Conservation (phyloP, 2,329 filamentous ascomycete species). For the Monosporascus sp. region DNA sequence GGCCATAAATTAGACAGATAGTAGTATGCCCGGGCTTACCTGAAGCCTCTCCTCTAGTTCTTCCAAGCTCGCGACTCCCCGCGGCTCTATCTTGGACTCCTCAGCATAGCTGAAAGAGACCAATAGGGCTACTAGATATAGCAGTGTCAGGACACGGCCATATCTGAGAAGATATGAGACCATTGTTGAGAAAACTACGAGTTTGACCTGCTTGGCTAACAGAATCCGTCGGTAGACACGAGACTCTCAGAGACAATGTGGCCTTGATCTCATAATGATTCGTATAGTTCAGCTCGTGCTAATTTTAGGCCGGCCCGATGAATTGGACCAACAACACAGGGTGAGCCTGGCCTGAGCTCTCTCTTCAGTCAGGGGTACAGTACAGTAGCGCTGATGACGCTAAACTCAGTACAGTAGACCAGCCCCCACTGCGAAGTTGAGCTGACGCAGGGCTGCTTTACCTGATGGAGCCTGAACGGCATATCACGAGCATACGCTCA, state of each 20-base stretch:
- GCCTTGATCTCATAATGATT: neutral
- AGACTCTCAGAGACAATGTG: neutral
- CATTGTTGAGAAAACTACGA: neutral
- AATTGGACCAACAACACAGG: neutral
- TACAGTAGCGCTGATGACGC: too few relatives aligned
- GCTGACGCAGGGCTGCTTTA: too few relatives aligned
- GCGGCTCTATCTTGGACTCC: conserved; percentile 9
- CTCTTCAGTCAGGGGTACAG: too few relatives aligned
- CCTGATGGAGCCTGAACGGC: too few relatives aligned
- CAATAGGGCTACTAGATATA: neutral
- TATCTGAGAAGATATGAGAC: neutral
- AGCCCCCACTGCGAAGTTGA: too few relatives aligned
- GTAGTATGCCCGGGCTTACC: conserved; percentile 30
- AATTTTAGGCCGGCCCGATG: neutral
- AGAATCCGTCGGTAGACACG: neutral
- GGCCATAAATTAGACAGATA: neutral
- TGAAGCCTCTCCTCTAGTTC: conserved; percentile 73
- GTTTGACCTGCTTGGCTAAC: too few relatives aligned
- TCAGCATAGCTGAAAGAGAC: neutral
- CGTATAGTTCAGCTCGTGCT: neutral
- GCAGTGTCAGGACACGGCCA: neutral
- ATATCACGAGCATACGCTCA: too few relatives aligned
- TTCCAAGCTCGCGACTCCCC: conserved; percentile 45
- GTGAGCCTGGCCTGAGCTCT: too few relatives aligned
- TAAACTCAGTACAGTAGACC: too few relatives aligned